A percentile compares a stretch with the other conserved stretches of the same genome.
These are phyloP conservation scores for Helminthosporium solani DNA, from an alignment of 2,329 filamentous ascomycete species.

Conservation along the genomic window DNA sequence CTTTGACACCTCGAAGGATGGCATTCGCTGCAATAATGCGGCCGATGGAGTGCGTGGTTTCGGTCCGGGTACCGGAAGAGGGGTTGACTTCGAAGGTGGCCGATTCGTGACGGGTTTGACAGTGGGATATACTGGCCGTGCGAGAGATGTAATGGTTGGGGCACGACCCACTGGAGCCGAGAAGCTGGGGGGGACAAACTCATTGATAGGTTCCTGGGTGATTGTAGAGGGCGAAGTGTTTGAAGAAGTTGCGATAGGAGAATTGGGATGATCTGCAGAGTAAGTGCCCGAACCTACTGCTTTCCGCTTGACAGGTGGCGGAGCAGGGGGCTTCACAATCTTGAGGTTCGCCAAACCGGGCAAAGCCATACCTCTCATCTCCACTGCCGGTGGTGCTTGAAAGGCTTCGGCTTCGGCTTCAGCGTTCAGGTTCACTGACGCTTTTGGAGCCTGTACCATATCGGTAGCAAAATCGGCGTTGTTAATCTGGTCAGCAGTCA, in stretches of 20 bases:
- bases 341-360: conserved; percentile 22
- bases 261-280: conserved; percentile 14
- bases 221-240: conserved; percentile 13
- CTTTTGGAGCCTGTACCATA: conserved; percentile 9
- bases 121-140: conserved; percentile 37
- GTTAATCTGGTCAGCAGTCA: conserved; percentile 46
- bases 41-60: conserved; percentile 42
- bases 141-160: conserved; percentile 40
- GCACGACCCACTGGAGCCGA: conserved; percentile 30
- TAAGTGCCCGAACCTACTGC: conserved; percentile 12
- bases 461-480: conserved; percentile 34
- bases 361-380: conserved; percentile 15
- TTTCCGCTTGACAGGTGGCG: conserved; percentile 18
- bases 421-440: conserved; percentile 17
- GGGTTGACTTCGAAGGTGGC: conserved; percentile 30
- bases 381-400: conserved; percentile 10
- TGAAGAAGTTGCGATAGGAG: conserved; percentile 20
- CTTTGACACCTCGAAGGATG: conserved; percentile 43
- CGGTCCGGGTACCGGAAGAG: conserved; percentile 31
- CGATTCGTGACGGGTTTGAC: conserved; percentile 25
- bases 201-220: conserved; percentile 12
- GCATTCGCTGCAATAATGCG: conserved; percentile 49
- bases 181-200: conserved; percentile 34
- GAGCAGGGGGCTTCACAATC: conserved; percentile 5
- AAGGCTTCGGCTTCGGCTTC: conserved; percentile 1